These are phyloP conservation scores for Sporisorium sorghi DNA, from an alignment of 1,284 basidiomycete genomes.

Conservation along the genomic window DNA sequence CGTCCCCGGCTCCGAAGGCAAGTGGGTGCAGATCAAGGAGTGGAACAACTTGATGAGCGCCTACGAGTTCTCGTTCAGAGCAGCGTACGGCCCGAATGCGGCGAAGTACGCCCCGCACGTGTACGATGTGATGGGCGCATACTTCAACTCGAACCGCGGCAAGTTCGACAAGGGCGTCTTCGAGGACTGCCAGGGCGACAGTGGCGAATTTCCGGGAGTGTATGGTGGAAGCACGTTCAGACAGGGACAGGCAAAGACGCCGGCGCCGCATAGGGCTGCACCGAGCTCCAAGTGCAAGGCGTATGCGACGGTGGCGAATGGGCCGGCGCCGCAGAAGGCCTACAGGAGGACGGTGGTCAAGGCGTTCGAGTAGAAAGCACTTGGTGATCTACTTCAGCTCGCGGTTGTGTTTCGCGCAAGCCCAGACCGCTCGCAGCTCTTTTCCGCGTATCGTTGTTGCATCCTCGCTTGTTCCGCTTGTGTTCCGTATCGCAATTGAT, in stretches of 20 bases:
- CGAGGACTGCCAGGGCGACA: slow-evolving; percentile 50
- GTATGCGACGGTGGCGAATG: slow-evolving; percentile 25
- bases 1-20: slow-evolving; percentile 37
- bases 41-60: slow-evolving; percentile 58
- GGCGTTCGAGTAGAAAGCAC: slow-evolving; percentile 19
- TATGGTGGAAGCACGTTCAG: slow-evolving; percentile 42
- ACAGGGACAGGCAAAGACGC: slow-evolving; percentile 47
- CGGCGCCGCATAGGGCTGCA: slow-evolving; percentile 33
- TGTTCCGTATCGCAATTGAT: neutral
- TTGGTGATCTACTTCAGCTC: slow-evolving; percentile 32
- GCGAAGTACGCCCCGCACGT: slow-evolving; percentile 54
- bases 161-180: slow-evolving; percentile 51
- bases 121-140: slow-evolving; percentile 54
- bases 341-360: slow-evolving; percentile 36
- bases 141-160: slow-evolving; percentile 38
- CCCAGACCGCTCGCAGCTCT: slow-evolving; percentile 19
- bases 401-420: neutral
- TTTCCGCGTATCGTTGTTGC: neutral
- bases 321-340: slow-evolving; percentile 31
- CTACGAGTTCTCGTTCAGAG: slow-evolving; percentile 55
- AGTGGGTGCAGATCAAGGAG: slow-evolving; percentile 50
- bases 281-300: slow-evolving; percentile 39
- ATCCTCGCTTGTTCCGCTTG: neutral
- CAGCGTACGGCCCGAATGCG: slow-evolving; percentile 49
- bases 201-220: slow-evolving; percentile 43